phyloP scores from a whole-genome alignment of 768 basidiomycete species.

The Astraeus odoratus region DNA sequence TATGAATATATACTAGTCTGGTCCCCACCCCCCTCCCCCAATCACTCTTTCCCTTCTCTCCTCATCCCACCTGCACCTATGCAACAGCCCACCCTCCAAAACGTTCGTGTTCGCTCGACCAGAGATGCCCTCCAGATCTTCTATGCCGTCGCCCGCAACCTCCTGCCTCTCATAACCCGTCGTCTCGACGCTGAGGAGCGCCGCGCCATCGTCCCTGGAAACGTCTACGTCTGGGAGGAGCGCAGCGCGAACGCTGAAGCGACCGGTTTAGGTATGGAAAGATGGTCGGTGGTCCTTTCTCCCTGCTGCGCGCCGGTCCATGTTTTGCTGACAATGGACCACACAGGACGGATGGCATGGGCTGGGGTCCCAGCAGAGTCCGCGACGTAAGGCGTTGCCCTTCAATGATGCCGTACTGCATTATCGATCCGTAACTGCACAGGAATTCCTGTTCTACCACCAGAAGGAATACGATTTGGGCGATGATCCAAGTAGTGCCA shows the following conservation, averaged over 20 bases:
- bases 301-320: not conserved
- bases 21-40: constrained; percentile 3
- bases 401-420: not conserved
- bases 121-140: constrained; percentile 80
- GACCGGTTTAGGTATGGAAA: constrained; percentile 81
- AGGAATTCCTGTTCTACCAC: constrained; percentile 54
- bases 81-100: constrained; percentile 72
- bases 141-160: constrained; percentile 62
- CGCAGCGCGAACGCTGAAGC: constrained; percentile 76
- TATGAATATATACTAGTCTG: constrained; percentile 34
- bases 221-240: constrained; percentile 87
- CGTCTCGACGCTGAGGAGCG: constrained; percentile 81
- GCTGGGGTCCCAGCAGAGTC: constrained; percentile 79
- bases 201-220: constrained; percentile 62
- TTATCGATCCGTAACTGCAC: constrained; percentile 5
- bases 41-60: constrained; percentile 29
- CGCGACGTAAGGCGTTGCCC: constrained; percentile 31
- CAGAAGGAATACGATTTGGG: constrained; percentile 39
- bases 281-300: constrained; percentile 45
- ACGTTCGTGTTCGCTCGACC: constrained; percentile 72
- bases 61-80: constrained; percentile 31
- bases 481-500: constrained; percentile 36
- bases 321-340: constrained; percentile 4
- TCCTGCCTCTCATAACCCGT: constrained; percentile 70
- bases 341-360: constrained; percentile 58